Conservation (phyloP, 371 early-diverging fungal genomes). For the Mucor indicus region DNA sequence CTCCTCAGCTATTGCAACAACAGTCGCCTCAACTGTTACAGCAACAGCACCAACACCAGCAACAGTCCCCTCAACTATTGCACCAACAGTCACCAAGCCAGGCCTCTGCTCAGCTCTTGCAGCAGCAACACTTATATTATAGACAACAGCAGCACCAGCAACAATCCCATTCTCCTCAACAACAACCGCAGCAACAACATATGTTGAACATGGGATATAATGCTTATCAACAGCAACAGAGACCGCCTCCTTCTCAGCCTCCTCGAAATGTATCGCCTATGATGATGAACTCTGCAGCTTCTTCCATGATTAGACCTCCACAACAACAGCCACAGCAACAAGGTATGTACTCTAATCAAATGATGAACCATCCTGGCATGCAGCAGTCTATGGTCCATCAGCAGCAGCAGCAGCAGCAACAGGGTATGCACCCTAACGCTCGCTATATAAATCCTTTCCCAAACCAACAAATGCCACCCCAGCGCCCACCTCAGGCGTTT, state of each 20-base stretch:
- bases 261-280: conserved; percentile 12
- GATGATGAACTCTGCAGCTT: conserved; percentile 9
- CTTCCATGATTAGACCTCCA: not conserved
- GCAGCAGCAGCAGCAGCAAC: conserved; percentile 11
- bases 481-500: conserved; percentile 16
- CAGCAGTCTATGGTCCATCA: too few species aligned
- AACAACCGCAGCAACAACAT: conserved; percentile 27
- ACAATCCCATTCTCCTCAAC: conserved; percentile 41
- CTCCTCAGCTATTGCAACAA: conserved; percentile 7
- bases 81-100: conserved; percentile 4
- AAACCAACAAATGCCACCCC: conserved; percentile 26
- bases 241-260: conserved; percentile 6
- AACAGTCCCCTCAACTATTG: conserved; percentile 7
- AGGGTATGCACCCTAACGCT: not conserved
- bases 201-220: too few species aligned
- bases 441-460: conserved; percentile 14
- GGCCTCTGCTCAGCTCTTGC: conserved; percentile 15
- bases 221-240: conserved; percentile 12
- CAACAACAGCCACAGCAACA: conserved; percentile 7
- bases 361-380: conserved; percentile 5
- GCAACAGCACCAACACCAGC: conserved; percentile 5
- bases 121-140: conserved; percentile 10
- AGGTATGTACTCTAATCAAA: conserved; percentile 6
- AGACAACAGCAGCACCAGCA: not conserved
- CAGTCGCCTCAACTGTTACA: conserved; percentile 6